Evolutionary conservation across 2,329 filamentous ascomycete genomes (phyloP), one percentile per base, ranked within the genome.

Genomic region (Aspergillus pseudoterreus): DNA sequence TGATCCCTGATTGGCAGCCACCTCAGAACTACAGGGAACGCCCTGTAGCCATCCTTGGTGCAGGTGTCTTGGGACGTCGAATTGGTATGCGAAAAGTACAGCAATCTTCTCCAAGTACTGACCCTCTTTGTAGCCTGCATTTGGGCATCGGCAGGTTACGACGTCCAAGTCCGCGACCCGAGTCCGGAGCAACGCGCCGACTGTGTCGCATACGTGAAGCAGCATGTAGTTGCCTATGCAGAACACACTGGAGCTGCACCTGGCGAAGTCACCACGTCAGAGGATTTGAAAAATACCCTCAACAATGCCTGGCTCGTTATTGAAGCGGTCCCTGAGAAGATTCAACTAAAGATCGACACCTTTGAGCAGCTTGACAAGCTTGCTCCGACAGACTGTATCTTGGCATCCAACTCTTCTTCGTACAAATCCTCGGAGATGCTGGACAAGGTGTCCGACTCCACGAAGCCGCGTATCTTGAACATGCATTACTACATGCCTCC

Each of bases 401-500:
- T 83, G 0, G 74, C 71, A 0, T 76, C 71, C 12, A 82, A 82
- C 47, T 78, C 75, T 0, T 80, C 77, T 0, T 81, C 78, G 0
- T 82, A 75, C 68, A 79, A 77, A 57, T 76, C 75, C 0, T 66
- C 71, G 0, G 71, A 79, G 49, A 76, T 82, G 71, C 54, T 82
- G 0, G 68, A 61, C 1, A 72, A 75, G 19, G 64, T 81, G 2
- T 56, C 62, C 0, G 66, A 70, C 0, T 61, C 60, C 1, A 70
- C 70, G 0, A 75, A 71, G 51, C 45, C 43, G 2, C 66, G 75
- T 0, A 64, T 79, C 2, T 59, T 79, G 35, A 82, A 82, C 54
- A 77, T 75, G 52, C 79, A 82, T 49, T 82, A 72, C 58, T 74
- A 74, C 50, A 80, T 80, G 76, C 78, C 77, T 0, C 77, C 74